phyloP scores from a whole-genome alignment of 148 eudicot genomes.

The Salicornia ramosissima region DNA sequence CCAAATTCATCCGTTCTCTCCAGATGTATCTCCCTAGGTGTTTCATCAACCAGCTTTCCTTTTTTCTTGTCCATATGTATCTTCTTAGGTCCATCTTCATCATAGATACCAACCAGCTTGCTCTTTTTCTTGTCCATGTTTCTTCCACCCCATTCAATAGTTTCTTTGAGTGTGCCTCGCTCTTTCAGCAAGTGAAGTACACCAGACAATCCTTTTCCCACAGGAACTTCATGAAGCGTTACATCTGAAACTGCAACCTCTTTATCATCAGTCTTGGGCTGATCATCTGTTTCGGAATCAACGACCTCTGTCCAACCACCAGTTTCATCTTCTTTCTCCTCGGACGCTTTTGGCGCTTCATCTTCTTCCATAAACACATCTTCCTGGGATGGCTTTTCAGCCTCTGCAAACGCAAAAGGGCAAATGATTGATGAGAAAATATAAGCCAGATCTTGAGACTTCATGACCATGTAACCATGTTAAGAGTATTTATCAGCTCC shows the following conservation, averaged over 20 bases:
- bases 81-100: constrained; percentile 54
- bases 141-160: constrained; percentile 95
- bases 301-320: constrained; percentile 60
- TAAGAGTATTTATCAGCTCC: constrained; percentile 1
- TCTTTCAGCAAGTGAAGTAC: constrained; percentile 71
- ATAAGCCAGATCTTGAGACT: background rate
- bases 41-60: constrained; percentile 75
- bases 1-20: constrained; percentile 96
- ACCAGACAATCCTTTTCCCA: constrained; percentile 87
- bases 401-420: constrained; percentile 41
- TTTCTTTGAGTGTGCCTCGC: constrained; percentile 83
- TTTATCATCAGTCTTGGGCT: constrained; percentile 35
- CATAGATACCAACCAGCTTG: constrained; percentile 79
- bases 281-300: constrained; percentile 42
- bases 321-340: constrained; percentile 45
- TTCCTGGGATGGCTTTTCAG: constrained; percentile 56
- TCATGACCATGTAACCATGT: background rate
- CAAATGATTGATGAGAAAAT: constrained; percentile 8
- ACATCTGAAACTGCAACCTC: constrained; percentile 59
- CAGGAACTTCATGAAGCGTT: constrained; percentile 75
- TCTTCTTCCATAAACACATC: constrained; percentile 99
- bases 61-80: constrained; percentile 90
- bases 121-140: constrained; percentile 99
- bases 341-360: constrained; percentile 45
- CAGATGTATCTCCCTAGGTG: constrained; percentile 63